Evolutionary conservation across 2,329 filamentous ascomycete genomes (phyloP), one percentile per base, ranked within the genome.

Genomic region (Colletotrichum cordylinicola): DNA sequence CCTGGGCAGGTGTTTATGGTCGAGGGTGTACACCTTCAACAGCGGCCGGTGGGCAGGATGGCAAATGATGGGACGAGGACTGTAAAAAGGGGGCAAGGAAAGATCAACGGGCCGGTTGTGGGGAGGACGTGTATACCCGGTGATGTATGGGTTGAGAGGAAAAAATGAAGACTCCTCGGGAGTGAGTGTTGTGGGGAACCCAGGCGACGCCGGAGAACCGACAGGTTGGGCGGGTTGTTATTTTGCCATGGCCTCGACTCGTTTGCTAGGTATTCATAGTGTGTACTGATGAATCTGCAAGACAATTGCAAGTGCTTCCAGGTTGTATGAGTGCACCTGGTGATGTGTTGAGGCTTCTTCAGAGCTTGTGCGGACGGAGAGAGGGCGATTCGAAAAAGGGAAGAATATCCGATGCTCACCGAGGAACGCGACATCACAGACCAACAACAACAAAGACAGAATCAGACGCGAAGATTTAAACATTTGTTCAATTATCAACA

Each of bases 81-180:
- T 31, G 24, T n/a, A 37, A 65, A 56, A 33, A 56, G 55, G 56
- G 16, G 24, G 24, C 21, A 33, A 15, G 27, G 6, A 37, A 24
- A 29, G 39, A 21, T 33, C 31, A 18, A 29, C 31, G 13, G 35
- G 64, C 21, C 31, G 39, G 52, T 60, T 67, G 62, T 68, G 58
- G 35, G 65, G 70, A 70, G 15, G 56, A 76, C 39, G 70, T 35
- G 64, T 31, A 76, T 76, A 74, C 65, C 70, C 74, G 66, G 70
- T 33, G 39, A 24, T 37, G 43, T 29, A 27, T 21, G 29, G 12
- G 60, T 35, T 61, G 15, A 29, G 15, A 18, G n/a, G 16, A 5
- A 15, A 2, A 52, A 43, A 29, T 7, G 33, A 27, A 15, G 61
- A 21, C 33, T 43, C 43, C 43, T 52, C 8, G 2, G 43, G 43